These are phyloP conservation scores for Thelonectria discophora DNA, from an alignment of 2,329 filamentous ascomycete genomes.

Conservation along the genomic window DNA sequence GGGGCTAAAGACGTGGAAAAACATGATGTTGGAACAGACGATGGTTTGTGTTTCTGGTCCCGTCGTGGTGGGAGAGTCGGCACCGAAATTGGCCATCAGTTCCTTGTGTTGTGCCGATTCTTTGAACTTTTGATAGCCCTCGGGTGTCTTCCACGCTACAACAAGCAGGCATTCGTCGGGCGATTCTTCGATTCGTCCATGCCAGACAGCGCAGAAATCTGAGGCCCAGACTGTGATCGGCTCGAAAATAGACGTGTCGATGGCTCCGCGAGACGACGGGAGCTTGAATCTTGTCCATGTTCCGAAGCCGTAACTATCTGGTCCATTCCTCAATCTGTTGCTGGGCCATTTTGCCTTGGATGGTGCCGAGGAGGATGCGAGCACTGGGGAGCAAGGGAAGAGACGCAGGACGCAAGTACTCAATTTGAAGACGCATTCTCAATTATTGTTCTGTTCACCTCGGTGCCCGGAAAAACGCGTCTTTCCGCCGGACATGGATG, in stretches of 20 bases:
- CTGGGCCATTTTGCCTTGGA: too few species aligned
- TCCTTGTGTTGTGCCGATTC: conserved; percentile 5
- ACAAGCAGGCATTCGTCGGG: conserved; percentile 8
- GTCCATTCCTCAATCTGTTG: conserved; percentile 1
- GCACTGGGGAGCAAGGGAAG: too few species aligned
- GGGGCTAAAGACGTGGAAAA: not conserved
- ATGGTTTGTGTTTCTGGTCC: conserved; percentile 4
- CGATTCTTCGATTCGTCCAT: conserved; percentile 5
- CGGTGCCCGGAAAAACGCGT: too few species aligned
- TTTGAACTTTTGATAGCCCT: conserved; percentile 4
- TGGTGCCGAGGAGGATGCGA: too few species aligned
- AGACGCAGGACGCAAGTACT: too few species aligned
- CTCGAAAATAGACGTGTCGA: conserved; percentile 3
- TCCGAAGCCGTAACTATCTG: not conserved
- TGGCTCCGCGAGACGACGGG: not conserved
- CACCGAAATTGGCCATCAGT: conserved; percentile 8
- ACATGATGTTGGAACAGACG: not conserved
- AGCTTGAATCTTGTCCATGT: conserved; percentile 14
- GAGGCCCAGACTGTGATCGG: not conserved
- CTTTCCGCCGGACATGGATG: too few species aligned
- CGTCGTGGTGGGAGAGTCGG: not conserved
- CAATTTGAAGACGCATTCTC: too few species aligned
- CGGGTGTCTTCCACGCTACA: conserved; percentile 1
- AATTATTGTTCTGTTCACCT: too few species aligned
- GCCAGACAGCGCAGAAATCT: not conserved